Base-by-base conservation (phyloP, 805 yeast species). In the Phaffomyces antillensis region DNA sequence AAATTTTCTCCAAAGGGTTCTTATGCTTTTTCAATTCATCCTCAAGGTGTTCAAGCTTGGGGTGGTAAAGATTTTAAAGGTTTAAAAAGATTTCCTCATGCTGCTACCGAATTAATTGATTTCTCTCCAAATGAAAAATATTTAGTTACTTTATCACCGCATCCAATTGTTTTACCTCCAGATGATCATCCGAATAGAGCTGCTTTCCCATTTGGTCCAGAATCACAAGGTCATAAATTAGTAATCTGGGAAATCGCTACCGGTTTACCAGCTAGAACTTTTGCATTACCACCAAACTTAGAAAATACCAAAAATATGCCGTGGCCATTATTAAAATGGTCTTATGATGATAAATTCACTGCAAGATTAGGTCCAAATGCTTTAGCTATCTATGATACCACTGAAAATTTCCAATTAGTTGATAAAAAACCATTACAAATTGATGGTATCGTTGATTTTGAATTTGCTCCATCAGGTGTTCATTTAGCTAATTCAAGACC, bases 271-370 rank as follows among this genome's bases (percentile, higher is more conserved):
- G 79, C 81, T 50, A 81, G 96, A 64, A 86, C 97, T 15, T 91
- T 93, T 76, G 95, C 96, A 28, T 73, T 91, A 59, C 86, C 91
- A 48, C 86, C 87, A 50, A 73, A 78, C 60, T 70, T 83, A 61
- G 82, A 81, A 60, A 64, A 66, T 40, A 76, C 76, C 67, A 79
- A 76, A 68, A 79, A 75, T 48, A 77, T 81, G 81, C 80, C 84
- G 50, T 93, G 99, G 99, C 99, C 99, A 40, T 78, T 91, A 59
- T 82, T 93, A 64, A 89, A 89, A 70, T 93, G 98, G 98, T 87
- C 97, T 38, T 74, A 70, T 58, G 95, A 93, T 68, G 96, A 87
- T 67, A 81, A 79, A 65, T 93, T 81, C 73, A 86, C 96, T 70
- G 98, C 96, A 44, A 84, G 99, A 71, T 78, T 87, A 67, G 91